A percentile compares a stretch with the other conserved stretches of the same genome.
phyloP scores from a whole-genome alignment of 148 eudicot species.

The Rhododendron kiyosumense region DNA sequence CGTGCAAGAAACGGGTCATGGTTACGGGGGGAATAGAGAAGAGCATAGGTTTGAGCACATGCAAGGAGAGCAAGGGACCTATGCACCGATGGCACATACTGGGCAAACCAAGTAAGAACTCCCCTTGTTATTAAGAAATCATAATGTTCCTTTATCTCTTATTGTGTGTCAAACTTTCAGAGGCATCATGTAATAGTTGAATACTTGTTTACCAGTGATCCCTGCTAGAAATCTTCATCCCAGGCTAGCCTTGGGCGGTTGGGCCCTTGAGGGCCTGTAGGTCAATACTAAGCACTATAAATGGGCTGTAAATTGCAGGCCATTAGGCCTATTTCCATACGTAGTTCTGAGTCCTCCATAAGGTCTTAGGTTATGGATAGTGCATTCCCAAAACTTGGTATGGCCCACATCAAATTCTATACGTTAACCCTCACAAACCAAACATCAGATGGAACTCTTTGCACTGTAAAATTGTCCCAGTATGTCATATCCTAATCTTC shows the following conservation, averaged over 20 bases:
- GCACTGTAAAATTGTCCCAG: not conserved
- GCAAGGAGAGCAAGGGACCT: conserved; percentile 30
- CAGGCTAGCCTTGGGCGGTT: not conserved
- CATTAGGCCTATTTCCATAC: not conserved
- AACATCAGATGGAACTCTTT: not conserved
- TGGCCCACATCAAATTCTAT: not conserved
- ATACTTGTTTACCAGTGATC: not conserved
- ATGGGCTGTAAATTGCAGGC: not conserved
- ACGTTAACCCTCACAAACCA: not conserved
- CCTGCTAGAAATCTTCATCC: not conserved
- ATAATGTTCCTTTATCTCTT: not conserved
- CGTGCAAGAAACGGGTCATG: conserved; percentile 5
- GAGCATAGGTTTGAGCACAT: conserved; percentile 26
- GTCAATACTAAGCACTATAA: not conserved
- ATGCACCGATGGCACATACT: conserved; percentile 23
- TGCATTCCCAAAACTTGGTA: not conserved
- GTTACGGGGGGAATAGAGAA: conserved; percentile 21
- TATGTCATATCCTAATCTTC: not conserved
- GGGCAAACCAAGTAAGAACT: conserved; percentile 43
- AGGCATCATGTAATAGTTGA: not conserved
- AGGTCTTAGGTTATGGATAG: not conserved
- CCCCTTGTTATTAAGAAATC: not conserved
- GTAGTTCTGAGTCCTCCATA: not conserved
- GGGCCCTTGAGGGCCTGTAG: not conserved
- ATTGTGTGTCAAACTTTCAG: not conserved